These are phyloP conservation scores for Suhomyces yuchorum DNA, from an alignment of 1,139 yeast genomes.

Conservation along the genomic window DNA sequence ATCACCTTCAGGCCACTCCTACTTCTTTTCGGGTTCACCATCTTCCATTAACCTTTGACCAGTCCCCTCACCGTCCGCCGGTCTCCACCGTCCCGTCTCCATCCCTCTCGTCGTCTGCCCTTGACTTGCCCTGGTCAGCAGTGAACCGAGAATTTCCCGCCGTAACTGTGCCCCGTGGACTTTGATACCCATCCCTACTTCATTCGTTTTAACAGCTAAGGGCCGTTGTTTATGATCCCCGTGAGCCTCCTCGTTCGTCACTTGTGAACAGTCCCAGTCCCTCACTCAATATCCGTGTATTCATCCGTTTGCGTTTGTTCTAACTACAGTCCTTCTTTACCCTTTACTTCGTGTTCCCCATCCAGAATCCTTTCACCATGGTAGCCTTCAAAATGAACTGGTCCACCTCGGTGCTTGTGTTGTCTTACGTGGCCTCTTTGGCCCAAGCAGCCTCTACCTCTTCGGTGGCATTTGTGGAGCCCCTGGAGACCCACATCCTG, in stretches of 20 bases:
- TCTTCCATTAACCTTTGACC: neutral
- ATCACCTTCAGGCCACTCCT: neutral
- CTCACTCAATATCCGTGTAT: neutral
- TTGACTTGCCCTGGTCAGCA: neutral
- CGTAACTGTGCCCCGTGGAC: neutral
- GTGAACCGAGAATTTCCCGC: neutral
- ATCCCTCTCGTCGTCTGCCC: neutral
- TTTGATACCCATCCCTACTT: neutral
- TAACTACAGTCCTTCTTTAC: slow-evolving; percentile 21
- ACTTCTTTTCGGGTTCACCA: neutral
- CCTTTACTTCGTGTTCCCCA: slow-evolving; percentile 2
- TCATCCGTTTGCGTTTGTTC: slow-evolving; percentile 13
- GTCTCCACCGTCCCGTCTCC: neutral
- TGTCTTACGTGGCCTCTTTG: slow-evolving; percentile 10
- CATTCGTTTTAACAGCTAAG: neutral
- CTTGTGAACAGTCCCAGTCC: neutral
- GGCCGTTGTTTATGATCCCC: neutral
- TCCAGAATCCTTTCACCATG: slow-evolving; percentile 9
- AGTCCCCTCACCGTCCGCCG: neutral
- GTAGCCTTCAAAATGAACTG: slow-evolving; percentile 13
- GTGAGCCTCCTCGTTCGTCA: neutral
- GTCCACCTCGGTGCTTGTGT: slow-evolving; percentile 11
- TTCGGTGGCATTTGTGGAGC: neutral
- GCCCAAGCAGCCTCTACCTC: slow-evolving; percentile 7
- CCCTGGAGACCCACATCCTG: neutral